Percentiles rank a stretch among this genome's conserved stretches.
Evolutionary conservation across 2,329 filamentous ascomycete genomes (phyloP).

Genomic region (Colletotrichum theobromicola): DNA sequence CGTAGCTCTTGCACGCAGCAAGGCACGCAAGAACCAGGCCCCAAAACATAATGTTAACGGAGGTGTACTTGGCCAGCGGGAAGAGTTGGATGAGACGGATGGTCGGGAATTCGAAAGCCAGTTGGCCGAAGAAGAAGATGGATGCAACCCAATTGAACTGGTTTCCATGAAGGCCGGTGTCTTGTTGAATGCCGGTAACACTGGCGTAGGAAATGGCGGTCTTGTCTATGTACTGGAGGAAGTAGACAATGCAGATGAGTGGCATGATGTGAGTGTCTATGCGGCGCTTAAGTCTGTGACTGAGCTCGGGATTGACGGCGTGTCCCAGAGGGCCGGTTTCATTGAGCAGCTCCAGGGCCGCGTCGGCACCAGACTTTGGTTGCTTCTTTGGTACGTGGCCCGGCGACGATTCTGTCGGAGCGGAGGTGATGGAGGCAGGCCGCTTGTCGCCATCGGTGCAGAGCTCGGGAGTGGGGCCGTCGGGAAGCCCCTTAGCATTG

Average conservation of each 20-base stretch:
- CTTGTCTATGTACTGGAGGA: constrained; percentile 68
- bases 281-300: constrained; percentile 52
- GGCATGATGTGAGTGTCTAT: constrained; percentile 64
- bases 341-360: constrained; percentile 5
- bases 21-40: constrained; percentile 59
- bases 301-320: constrained; percentile 22
- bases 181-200: constrained; percentile 59
- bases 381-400: neutral
- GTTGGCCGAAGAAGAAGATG: constrained; percentile 39
- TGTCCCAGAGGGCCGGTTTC: constrained; percentile 4
- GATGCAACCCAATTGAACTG: constrained; percentile 47
- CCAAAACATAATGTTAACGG: constrained; percentile 40
- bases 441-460: neutral
- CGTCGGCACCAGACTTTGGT: neutral
- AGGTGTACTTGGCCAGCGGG: constrained; percentile 41
- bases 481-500: neutral
- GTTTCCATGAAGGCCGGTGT: constrained; percentile 46
- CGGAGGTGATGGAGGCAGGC: neutral
- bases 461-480: neutral
- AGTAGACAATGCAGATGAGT: constrained; percentile 61
- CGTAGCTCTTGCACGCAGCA: constrained; percentile 65
- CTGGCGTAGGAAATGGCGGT: constrained; percentile 59
- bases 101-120: constrained; percentile 42
- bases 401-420: neutral
- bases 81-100: constrained; percentile 42